Conservation (phyloP, 441 rosid genomes). For the Melastoma candidum region DNA sequence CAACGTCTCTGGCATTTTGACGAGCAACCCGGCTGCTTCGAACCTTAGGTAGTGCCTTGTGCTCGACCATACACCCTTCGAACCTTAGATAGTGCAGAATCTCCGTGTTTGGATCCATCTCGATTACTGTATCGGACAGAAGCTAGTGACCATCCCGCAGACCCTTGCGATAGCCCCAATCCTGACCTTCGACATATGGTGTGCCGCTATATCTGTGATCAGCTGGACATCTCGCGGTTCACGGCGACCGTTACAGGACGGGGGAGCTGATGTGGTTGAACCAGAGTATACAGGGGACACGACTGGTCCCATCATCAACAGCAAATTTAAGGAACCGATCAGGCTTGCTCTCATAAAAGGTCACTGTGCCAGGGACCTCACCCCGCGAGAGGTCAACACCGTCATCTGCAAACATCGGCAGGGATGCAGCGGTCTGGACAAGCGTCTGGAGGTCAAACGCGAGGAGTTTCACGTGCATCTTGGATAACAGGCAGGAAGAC, state of each 20-base stretch:
- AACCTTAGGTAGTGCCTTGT: too few relatives aligned
- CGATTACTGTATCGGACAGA: constrained; percentile 46
- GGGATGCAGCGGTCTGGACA: constrained; percentile 20
- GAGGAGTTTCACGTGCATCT: constrained; percentile 58
- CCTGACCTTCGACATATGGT: constrained; percentile 28
- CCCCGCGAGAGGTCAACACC: constrained; percentile 36
- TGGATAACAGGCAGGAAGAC: constrained; percentile 12
- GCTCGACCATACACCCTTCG: constrained; percentile 26
- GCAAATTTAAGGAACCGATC: constrained; percentile 58
- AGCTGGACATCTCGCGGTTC: constrained; percentile 32
- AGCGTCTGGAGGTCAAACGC: constrained; percentile 53
- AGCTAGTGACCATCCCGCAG: constrained; percentile 53
- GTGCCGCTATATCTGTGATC: constrained; percentile 35
- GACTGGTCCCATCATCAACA: constrained; percentile 65
- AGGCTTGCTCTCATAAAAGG: constrained; percentile 51
- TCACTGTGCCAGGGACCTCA: constrained; percentile 52
- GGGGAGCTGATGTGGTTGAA: constrained; percentile 63
- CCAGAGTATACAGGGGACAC: constrained; percentile 64
- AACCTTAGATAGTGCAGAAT: constrained; percentile 61
- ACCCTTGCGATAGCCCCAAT: constrained; percentile 59
- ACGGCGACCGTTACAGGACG: constrained; percentile 30
- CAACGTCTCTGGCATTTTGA: too few relatives aligned
- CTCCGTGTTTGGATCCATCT: constrained; percentile 76
- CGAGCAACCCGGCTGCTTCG: too few relatives aligned
- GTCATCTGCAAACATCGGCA: constrained; percentile 29